Conservation (phyloP, 164 flowering plant species). For the Echeveria elegans region DNA sequence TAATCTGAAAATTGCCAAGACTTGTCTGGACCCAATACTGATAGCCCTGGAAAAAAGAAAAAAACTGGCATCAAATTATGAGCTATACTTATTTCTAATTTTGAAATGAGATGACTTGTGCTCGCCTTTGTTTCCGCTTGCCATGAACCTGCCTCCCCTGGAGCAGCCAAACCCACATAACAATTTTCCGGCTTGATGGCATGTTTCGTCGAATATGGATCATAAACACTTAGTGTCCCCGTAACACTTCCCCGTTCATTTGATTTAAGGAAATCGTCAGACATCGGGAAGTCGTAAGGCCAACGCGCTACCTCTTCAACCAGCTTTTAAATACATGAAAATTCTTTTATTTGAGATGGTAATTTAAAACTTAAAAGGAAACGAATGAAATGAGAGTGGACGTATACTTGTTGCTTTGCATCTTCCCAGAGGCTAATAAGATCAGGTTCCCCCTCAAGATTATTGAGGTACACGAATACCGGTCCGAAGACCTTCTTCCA, state of each 20-base stretch:
- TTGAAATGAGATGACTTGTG: not conserved
- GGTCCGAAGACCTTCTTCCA: conserved; percentile 99
- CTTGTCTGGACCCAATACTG: conserved; percentile 51
- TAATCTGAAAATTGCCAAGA: conserved; percentile 35
- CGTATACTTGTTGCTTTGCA: conserved; percentile 32
- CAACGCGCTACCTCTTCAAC: conserved; percentile 50
- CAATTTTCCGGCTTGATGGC: conserved; percentile 37
- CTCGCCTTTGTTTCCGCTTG: conserved; percentile 76
- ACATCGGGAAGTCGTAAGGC: conserved; percentile 77
- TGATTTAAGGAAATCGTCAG: conserved; percentile 47
- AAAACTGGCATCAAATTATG: not conserved
- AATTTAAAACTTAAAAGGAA: not conserved
- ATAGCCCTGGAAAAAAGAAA: conserved; percentile 26
- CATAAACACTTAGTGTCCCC: conserved; percentile 56
- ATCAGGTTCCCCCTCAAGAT: conserved; percentile 25
- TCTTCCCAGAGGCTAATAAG: conserved; percentile 36
- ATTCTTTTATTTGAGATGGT: too few relatives aligned
- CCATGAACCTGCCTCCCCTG: conserved; percentile 82
- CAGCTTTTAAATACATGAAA: not conserved
- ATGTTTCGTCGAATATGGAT: conserved; percentile 26
- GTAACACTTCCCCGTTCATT: conserved; percentile 48
- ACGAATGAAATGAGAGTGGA: not conserved
- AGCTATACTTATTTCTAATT: not conserved
- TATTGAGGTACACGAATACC: conserved; percentile 68
- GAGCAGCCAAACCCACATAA: conserved; percentile 74